phyloP scores from a whole-genome alignment of 2,329 filamentous ascomycete species.

The Xylariaceae sp. region DNA sequence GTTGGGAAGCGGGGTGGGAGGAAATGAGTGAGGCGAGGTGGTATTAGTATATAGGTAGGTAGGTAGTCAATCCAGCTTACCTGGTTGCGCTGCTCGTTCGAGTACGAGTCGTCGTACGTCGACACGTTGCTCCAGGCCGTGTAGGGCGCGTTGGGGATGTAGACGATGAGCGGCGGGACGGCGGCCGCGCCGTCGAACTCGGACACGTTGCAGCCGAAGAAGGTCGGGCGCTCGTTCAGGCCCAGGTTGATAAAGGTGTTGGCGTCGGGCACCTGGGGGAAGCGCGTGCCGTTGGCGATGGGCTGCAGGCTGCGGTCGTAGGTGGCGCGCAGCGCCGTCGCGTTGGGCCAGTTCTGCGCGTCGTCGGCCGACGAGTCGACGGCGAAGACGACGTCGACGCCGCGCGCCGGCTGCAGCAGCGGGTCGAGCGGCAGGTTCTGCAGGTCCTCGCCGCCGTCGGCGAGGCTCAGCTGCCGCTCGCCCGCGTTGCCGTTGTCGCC shows the following conservation, averaged over 20 bases:
- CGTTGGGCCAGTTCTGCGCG: conserved; percentile 64
- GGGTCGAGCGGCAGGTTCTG: conserved; percentile 77
- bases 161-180: conserved; percentile 64
- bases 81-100: conserved; percentile 55
- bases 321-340: conserved; percentile 64
- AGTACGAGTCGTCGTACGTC: conserved; percentile 64
- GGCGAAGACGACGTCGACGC: conserved; percentile 74
- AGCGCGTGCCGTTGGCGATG: conserved; percentile 57
- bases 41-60: too few relatives aligned
- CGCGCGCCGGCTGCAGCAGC: conserved; percentile 63
- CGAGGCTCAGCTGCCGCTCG: conserved; percentile 53
- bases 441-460: conserved; percentile 70
- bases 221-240: conserved; percentile 65
- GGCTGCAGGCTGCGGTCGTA: conserved; percentile 57
- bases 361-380: conserved; percentile 73
- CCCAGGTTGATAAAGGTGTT: conserved; percentile 75
- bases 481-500: conserved; percentile 49
- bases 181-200: conserved; percentile 42
- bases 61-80: too few relatives aligned
- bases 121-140: conserved; percentile 68
- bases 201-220: conserved; percentile 68
- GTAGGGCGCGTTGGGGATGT: conserved; percentile 82
- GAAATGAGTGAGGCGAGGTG: too few relatives aligned
- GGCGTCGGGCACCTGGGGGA: conserved; percentile 63
- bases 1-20: too few relatives aligned